Evolutionary conservation across 2,329 filamentous ascomycete genomes (phyloP), one percentile per base, ranked within the genome.

Genomic region (Fonsecaea multimorphosa): DNA sequence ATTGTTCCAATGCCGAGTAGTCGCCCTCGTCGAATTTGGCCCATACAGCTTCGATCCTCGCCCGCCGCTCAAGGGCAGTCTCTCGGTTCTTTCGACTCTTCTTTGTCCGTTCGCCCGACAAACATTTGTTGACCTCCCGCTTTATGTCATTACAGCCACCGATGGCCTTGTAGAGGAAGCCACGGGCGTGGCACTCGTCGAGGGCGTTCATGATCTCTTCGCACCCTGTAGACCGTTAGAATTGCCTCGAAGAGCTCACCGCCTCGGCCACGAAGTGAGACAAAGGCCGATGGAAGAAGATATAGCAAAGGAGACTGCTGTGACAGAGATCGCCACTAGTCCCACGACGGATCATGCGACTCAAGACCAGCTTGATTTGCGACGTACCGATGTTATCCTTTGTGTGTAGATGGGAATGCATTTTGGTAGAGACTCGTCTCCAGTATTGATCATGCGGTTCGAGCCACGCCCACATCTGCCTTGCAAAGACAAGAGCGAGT

Each of bases 341-440:
- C 24, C 24, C 27, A 49, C n/a, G 27, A 44, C 24, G 32, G 44
- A 57, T 65, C 61, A 66, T 52, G 52, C 57, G 49, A 65, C 59
- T 65, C 54, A 22, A 59, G 59, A 65, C 56, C 56, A 53, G 49
- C 49, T 31, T 36, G 56, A 59, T 56, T 57, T 27, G 61, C 57
- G 59, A 77, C 80, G 51, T 85, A 97, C 94, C 93, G 72, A 87
- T 84, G 73, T 96, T 96, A 76, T 97, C 90, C 77, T 95, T 92
- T 31, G 92, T 97, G 77, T 98, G 93, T 1, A 99, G 83, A 82
- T 97, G 94, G 61, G 95, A 96, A 91, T 99, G 95, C 95, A 99
- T 99, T 64, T 64, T 72, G 3, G 64, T 64, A 46, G 68, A 69
- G 63, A 71, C 68, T 66, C 71, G 66, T 68, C 70, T 71, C 71